Conservation (phyloP, 1,139 yeast genomes). For the Diutina mesorugosa region DNA sequence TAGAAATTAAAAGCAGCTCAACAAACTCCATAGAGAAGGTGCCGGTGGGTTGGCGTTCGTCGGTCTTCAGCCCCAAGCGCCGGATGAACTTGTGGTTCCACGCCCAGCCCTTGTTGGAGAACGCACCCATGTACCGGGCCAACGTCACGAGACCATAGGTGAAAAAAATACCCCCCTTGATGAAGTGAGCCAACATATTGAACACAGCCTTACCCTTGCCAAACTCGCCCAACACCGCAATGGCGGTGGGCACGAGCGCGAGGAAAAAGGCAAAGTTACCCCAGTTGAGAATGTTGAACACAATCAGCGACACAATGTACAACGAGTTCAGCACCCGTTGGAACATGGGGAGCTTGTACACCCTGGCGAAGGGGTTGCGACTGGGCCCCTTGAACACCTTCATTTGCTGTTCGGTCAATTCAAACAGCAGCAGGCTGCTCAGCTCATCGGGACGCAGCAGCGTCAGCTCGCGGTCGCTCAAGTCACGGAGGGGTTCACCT, state of each 20-base stretch:
- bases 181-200: slow-evolving; percentile 85
- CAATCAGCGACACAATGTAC: slow-evolving; percentile 16
- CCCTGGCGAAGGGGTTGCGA: background rate
- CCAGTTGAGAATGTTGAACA: slow-evolving; percentile 48
- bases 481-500: background rate
- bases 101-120: slow-evolving; percentile 68
- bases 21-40: slow-evolving; percentile 73
- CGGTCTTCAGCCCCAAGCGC: background rate
- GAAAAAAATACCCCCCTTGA: slow-evolving; percentile 88
- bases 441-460: background rate
- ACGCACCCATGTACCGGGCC: slow-evolving; percentile 80
- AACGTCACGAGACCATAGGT: slow-evolving; percentile 62
- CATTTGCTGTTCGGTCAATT: background rate
- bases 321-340: slow-evolving; percentile 12
- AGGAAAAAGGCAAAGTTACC: slow-evolving; percentile 51
- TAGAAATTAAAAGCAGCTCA: slow-evolving; percentile 66
- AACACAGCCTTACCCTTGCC: slow-evolving; percentile 60
- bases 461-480: background rate
- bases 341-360: slow-evolving; percentile 6
- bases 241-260: slow-evolving; percentile 57
- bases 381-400: background rate
- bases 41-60: slow-evolving; percentile 33
- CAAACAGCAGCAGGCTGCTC: background rate
- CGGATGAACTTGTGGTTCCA: slow-evolving; percentile 58
- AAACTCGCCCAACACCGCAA: slow-evolving; percentile 57